Evolutionary conservation across 495 filamentous ascomycete species (phyloP).

Genomic region (Podospora pseudopauciseta): DNA sequence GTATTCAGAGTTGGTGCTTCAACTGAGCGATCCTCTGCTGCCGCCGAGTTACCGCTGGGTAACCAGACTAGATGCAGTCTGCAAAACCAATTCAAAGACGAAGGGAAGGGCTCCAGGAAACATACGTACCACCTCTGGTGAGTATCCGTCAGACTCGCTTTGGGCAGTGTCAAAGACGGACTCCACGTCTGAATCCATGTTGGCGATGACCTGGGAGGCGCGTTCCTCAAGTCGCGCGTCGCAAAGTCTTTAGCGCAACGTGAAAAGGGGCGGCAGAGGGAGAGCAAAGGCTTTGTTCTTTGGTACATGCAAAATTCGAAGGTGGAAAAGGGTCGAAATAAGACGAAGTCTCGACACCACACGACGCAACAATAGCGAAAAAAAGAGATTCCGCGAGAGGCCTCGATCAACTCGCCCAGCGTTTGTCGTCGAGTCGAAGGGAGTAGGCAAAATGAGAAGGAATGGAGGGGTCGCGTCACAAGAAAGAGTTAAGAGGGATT

Average conservation of each 20-base stretch:
- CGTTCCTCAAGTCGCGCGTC: conserved; percentile 16
- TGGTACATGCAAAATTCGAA: background rate
- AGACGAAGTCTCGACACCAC: background rate
- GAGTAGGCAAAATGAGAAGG: background rate
- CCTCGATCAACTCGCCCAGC: conserved; percentile 8
- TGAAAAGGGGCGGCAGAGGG: conserved; percentile 4
- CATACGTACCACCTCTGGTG: conserved; percentile 44
- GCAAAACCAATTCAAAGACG: conserved; percentile 2
- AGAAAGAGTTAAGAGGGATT: background rate
- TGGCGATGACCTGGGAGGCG: conserved; percentile 20
- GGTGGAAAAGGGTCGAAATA: background rate
- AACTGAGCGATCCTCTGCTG: background rate
- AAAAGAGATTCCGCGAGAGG: background rate
- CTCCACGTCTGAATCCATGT: conserved; percentile 52
- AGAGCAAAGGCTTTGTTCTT: conserved; percentile 11
- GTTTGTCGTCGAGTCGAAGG: conserved; percentile 6
- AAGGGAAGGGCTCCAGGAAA: conserved; percentile 18
- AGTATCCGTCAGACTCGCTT: conserved; percentile 48
- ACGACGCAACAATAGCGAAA: conserved; percentile 15
- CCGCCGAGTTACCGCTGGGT: background rate
- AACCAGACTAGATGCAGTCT: background rate
- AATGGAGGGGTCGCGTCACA: conserved; percentile 13
- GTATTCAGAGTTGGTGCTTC: background rate
- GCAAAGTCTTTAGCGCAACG: conserved; percentile 2
- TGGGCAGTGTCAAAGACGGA: conserved; percentile 55